Evolutionary conservation across 2,329 filamentous ascomycete genomes (phyloP).

Genomic region (Ceratocystis alfenasii): DNA sequence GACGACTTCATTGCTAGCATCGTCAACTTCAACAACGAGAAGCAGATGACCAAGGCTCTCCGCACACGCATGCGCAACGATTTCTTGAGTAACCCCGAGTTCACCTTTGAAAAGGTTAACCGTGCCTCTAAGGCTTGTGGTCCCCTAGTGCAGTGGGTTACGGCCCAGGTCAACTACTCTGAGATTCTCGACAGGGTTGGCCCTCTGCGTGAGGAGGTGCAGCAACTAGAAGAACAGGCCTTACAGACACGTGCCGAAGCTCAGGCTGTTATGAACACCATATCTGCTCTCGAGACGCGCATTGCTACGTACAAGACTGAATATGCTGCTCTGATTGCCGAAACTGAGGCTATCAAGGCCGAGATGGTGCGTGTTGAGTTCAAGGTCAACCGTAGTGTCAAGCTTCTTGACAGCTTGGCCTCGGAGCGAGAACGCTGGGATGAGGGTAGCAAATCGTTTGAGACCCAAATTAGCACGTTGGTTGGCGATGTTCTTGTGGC

Average conservation of each 20-base stretch:
- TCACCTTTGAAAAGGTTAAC: constrained; percentile 92
- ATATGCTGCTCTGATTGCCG: constrained; percentile 89
- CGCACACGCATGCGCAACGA: constrained; percentile 85
- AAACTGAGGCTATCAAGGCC: constrained; percentile 91
- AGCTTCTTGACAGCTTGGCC: constrained; percentile 84
- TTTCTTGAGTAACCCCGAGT: constrained; percentile 84
- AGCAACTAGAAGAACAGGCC: constrained; percentile 73
- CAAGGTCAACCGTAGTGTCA: constrained; percentile 94
- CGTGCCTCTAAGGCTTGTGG: constrained; percentile 94
- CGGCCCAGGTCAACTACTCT: constrained; percentile 95
- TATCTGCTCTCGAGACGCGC: constrained; percentile 71
- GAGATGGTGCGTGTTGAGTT: constrained; percentile 96
- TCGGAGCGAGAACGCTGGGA: constrained; percentile 93
- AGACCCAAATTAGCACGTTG: constrained; percentile 92
- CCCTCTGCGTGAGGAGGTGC: constrained; percentile 80
- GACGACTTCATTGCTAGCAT: constrained; percentile 98
- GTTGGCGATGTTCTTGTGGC: constrained; percentile 92
- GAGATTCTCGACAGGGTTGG: constrained; percentile 91
- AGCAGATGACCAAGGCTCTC: constrained; percentile 75
- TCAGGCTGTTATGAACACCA: constrained; percentile 78
- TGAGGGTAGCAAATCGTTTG: constrained; percentile 92
- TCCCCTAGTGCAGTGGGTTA: constrained; percentile 91
- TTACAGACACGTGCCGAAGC: constrained; percentile 89
- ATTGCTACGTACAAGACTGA: constrained; percentile 93
- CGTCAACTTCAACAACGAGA: constrained; percentile 91